A percentile compares a stretch with the other conserved stretches of the same genome.
These are phyloP conservation scores for Phalaenopsis hybrid DNA, from an alignment of 116 monocot genomes.

Conservation along the genomic window DNA sequence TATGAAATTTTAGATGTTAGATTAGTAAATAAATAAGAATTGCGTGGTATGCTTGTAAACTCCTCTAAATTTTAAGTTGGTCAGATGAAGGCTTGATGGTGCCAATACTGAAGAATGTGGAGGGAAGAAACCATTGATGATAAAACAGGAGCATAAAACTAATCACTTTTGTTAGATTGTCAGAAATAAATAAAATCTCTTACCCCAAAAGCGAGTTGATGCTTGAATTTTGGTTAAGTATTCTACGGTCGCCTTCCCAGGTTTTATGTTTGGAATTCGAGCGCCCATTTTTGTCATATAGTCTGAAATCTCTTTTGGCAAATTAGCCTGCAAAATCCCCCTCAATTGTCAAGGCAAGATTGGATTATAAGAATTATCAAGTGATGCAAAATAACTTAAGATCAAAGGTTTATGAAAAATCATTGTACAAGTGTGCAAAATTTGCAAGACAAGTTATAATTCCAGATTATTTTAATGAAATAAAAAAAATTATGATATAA, in stretches of 20 bases:
- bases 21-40: too few relatives aligned
- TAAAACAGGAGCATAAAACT: not conserved
- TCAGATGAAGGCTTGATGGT: too few relatives aligned
- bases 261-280: conserved; percentile 90
- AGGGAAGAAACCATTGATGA: not conserved
- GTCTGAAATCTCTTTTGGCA: conserved; percentile 97
- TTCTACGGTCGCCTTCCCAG: conserved; percentile 81
- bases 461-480: too few relatives aligned
- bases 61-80: not conserved
- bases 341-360: not conserved
- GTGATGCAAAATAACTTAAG: not conserved
- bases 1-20: too few relatives aligned
- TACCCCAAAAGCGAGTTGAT: conserved; percentile 99
- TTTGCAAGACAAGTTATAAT: too few relatives aligned
- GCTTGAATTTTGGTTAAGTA: conserved; percentile 91
- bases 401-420: not conserved
- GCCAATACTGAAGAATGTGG: too few relatives aligned
- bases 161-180: not conserved
- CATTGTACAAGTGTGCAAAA: too few relatives aligned
- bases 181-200: not conserved
- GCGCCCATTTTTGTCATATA: conserved; percentile 98
- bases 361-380: not conserved
- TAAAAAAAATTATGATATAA: too few relatives aligned
- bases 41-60: too few relatives aligned
- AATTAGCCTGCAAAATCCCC: conserved; percentile 60